phyloP scores from a whole-genome alignment of 768 basidiomycete genomes.

The Psilocybe tampanensis region DNA sequence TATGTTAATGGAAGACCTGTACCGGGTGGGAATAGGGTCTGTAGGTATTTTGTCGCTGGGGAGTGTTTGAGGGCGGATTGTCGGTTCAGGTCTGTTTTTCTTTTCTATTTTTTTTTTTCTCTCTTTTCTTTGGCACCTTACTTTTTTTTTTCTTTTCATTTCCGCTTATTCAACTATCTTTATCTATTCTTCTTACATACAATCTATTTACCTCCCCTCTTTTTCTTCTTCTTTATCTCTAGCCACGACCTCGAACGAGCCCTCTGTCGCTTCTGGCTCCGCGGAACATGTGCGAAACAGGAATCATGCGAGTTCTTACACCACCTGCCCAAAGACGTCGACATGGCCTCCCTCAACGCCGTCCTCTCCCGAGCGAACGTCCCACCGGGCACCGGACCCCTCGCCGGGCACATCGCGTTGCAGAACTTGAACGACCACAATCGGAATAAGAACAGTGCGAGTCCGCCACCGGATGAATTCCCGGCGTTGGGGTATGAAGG shows the following conservation, averaged over 20 bases:
- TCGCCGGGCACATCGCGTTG: constrained; percentile 30
- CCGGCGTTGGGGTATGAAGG: constrained; percentile 60
- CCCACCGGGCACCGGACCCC: constrained; percentile 46
- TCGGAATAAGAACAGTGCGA: constrained; percentile 1
- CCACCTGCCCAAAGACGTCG: constrained; percentile 85
- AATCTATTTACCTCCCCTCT: too few species aligned
- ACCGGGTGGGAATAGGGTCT: constrained; percentile 77
- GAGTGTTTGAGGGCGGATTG: constrained; percentile 97
- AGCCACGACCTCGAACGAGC: constrained; percentile 96
- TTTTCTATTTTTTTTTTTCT: not conserved
- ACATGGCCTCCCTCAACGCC: constrained; percentile 68
- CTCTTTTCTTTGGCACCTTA: too few species aligned
- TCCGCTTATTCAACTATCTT: too few species aligned
- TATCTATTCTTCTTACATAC: not conserved
- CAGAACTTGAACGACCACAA: constrained; percentile 17
- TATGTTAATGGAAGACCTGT: constrained; percentile 60
- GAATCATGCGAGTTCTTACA: constrained; percentile 97
- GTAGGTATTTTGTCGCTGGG: constrained; percentile 95
- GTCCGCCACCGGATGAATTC: constrained; percentile 61
- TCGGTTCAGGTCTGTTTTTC: constrained; percentile 81
- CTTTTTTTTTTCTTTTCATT: too few species aligned
- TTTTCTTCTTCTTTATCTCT: constrained; percentile 4
- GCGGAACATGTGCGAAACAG: constrained; percentile 96
- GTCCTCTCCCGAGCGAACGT: constrained; percentile 71
- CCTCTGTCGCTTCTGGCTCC: constrained; percentile 95